Evolutionary conservation across 2,329 filamentous ascomycete species (phyloP).

Genomic region (Neonectria punicea): DNA sequence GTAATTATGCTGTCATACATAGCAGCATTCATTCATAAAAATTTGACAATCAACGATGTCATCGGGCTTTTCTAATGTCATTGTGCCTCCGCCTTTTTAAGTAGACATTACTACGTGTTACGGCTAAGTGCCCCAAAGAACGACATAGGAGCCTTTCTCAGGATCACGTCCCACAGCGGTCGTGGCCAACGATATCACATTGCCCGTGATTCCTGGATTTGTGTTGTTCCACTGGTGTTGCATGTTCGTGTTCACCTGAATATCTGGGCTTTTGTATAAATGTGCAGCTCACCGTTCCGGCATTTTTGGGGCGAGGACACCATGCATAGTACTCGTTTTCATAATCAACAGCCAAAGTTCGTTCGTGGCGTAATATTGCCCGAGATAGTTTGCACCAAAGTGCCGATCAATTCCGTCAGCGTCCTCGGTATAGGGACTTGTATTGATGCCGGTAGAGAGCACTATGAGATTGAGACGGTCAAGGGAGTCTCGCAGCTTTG

Average conservation of each 20-base stretch:
- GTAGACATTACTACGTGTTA: no score
- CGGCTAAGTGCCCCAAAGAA: constrained; percentile 46
- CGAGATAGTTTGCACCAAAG: constrained; percentile 58
- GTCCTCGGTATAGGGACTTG: constrained; percentile 50
- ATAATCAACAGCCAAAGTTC: constrained; percentile 54
- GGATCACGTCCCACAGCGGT: constrained; percentile 48
- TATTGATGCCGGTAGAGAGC: constrained; percentile 56
- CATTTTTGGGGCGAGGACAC: constrained; percentile 51
- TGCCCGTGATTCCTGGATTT: constrained; percentile 54
- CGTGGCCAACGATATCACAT: constrained; percentile 50
- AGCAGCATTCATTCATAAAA: no score
- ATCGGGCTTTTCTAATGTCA: neutral
- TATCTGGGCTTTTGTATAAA: accelerated
- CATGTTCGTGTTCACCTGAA: constrained; percentile 56
- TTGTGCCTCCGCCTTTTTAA: no score
- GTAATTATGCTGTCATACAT: neutral
- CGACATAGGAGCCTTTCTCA: constrained; percentile 57
- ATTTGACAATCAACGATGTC: neutral
- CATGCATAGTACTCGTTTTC: constrained; percentile 51
- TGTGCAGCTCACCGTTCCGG: constrained; percentile 16
- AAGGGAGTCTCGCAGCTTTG: constrained; percentile 46
- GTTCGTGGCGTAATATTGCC: constrained; percentile 56
- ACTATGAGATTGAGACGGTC: constrained; percentile 55
- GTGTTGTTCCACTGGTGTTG: constrained; percentile 59
- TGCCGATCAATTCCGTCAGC: constrained; percentile 55